A percentile compares a stretch with the other conserved stretches of the same genome.
These are phyloP conservation scores for Tricholomella constricta DNA, from an alignment of 768 basidiomycete species.

Conservation along the genomic window DNA sequence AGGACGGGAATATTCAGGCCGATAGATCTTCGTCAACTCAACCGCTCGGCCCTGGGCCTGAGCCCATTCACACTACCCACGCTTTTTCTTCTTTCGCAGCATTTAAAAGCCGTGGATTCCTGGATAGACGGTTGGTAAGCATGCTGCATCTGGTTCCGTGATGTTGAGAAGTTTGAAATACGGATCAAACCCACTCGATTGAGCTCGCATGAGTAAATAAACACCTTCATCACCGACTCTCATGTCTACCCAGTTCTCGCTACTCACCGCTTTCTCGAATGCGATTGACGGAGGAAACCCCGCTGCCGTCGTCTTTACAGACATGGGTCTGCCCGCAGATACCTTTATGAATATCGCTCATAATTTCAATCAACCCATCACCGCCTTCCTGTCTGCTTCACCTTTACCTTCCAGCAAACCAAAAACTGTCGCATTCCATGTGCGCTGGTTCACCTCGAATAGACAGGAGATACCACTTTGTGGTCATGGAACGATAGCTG, in stretches of 20 bases:
- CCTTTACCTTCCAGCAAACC: conserved; percentile 6
- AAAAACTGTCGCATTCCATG: conserved; percentile 29
- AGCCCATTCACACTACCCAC: no score
- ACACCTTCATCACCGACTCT: conserved; percentile 15
- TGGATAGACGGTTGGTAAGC: no score
- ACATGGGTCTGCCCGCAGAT: conserved; percentile 26
- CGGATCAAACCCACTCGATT: no score
- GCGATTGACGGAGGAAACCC: conserved; percentile 46
- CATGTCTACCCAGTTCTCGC: conserved; percentile 30
- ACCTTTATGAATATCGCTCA: conserved; percentile 35
- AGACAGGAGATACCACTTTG: conserved; percentile 37
- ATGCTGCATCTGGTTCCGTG: no score
- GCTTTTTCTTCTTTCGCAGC: no score
- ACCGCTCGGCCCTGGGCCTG: no score
- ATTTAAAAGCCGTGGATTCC: no score
- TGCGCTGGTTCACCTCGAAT: conserved; percentile 40
- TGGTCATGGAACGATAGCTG: conserved; percentile 47
- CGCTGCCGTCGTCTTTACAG: conserved; percentile 40
- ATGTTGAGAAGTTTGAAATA: no score
- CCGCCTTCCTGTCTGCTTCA: conserved; percentile 13
- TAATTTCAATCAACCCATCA: conserved; percentile 46
- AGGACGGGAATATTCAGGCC: no score
- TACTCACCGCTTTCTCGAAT: conserved; percentile 47
- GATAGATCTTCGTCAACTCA: no score
- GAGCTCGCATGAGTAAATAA: background rate